Evolutionary conservation across 345 rosid genomes (phyloP).

Genomic region (Corchorus olitorius): DNA sequence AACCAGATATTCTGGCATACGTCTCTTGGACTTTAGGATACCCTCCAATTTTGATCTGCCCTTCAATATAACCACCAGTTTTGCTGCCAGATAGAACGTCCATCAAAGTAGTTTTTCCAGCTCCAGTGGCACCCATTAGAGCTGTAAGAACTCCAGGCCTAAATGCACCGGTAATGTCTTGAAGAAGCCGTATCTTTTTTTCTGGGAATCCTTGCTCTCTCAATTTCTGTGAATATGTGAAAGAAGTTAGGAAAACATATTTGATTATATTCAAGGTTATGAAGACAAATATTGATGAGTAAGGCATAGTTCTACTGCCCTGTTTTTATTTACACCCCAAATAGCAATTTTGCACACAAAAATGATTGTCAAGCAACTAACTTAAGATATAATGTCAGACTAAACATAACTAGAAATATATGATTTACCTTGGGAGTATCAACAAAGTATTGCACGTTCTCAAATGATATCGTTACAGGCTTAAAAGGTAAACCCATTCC

Average conservation of each 20-base stretch:
- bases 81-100: constrained; percentile 68
- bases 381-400: too few species aligned
- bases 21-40: constrained; percentile 72
- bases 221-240: constrained; percentile 48
- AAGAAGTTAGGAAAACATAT: not conserved
- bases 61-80: constrained; percentile 61
- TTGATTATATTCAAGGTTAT: not conserved
- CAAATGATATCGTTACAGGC: constrained; percentile 56
- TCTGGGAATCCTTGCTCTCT: constrained; percentile 43
- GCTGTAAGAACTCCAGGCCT: constrained; percentile 82
- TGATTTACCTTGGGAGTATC: constrained; percentile 60
- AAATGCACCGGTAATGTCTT: constrained; percentile 61
- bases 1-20: constrained; percentile 81
- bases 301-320: too few species aligned
- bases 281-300: too few species aligned
- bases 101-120: constrained; percentile 85
- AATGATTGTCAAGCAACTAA: too few species aligned
- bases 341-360: too few species aligned
- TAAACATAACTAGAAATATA: too few species aligned
- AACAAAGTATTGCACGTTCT: constrained; percentile 55
- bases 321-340: too few species aligned
- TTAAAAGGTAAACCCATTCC: constrained; percentile 64
- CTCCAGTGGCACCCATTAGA: constrained; percentile 89
- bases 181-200: constrained; percentile 65
- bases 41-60: constrained; percentile 72